Conservation (phyloP, 345 rosid species). For the Mangifera indica region DNA sequence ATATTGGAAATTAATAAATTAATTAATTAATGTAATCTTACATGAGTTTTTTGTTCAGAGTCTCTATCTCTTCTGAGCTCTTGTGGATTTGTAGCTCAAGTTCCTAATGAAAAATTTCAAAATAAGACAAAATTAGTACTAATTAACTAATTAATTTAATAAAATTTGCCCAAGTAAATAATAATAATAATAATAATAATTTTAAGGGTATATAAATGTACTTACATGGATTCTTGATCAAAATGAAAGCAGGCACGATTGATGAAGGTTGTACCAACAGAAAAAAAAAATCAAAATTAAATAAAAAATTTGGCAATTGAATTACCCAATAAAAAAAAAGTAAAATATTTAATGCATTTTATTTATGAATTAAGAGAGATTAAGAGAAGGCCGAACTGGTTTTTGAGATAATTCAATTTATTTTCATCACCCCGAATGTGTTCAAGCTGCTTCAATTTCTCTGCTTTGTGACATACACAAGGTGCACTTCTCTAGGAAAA, state of each 20-base stretch:
- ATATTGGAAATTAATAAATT: neutral
- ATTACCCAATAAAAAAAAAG: no score
- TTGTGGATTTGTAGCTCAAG: conserved; percentile 16
- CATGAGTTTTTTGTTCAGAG: conserved; percentile 10
- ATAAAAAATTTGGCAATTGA: no score
- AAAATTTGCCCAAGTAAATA: neutral
- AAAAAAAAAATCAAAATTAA: neutral
- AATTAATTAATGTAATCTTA: neutral
- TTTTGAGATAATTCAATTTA: conserved; percentile 17
- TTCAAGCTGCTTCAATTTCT: conserved; percentile 20
- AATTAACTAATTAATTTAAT: neutral
- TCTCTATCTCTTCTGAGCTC: conserved; percentile 9
- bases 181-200: no score
- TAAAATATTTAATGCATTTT: no score
- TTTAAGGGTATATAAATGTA: neutral
- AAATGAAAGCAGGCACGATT: neutral
- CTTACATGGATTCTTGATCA: conserved; percentile 23
- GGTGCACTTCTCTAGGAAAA: neutral
- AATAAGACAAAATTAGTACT: neutral
- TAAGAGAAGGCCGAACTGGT: conserved; percentile 17
- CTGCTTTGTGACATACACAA: neutral
- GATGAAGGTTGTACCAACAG: no score
- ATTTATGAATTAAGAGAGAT: conserved; percentile 5
- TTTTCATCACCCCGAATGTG: conserved; percentile 18
- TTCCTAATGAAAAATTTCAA: conserved; percentile 6